Base-by-base conservation (phyloP, 2,329 filamentous ascomycete genomes). In the Diaporthe sp. region DNA sequence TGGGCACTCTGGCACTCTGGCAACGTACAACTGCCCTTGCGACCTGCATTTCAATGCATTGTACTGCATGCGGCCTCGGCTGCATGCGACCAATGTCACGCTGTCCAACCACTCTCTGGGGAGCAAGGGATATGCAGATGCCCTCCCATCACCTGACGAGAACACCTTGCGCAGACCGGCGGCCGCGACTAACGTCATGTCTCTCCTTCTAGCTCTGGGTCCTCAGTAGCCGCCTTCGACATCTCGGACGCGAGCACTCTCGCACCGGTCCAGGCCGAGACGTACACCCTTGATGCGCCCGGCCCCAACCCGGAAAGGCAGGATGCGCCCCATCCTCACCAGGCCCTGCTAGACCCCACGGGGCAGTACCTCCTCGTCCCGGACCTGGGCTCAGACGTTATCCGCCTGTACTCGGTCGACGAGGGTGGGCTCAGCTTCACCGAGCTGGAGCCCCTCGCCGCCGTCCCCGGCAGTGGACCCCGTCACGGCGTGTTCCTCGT, bases 311-410 rank as follows among this genome's bases (percentile, higher is more conserved):
- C 84, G 2, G 81, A 83, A 7, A 88, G 90, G 71, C 91, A 94
- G 82, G 85, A 89, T 57, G 85, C 87, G 9, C 85, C 92, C 3
- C 91, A 93, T 80, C 92, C 92, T 25, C 92, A 94, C 82, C 85
- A 93, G 80, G 88, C 90, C n/a, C 81, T 93, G 71, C 81, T 92
- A 47, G 93, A 94, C 81, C 93, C 92, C 9, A 92, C 90, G 2
- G 89, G 88, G 8, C 80, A 86, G n/a, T 94, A 89, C 82, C 79
- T 94, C 39, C 80, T 94, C 12, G 88, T 91, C 12, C 92, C 92
- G 1, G 93, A 94, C 79, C 86, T 95, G 7, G 91, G 93, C 55
- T 87, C 89, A 74, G 93, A 94, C 79, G 79, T 90, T 9, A 82
- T 94, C 65, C 91, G 90, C 77, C 83, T 85, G 74, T 94, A 90